Evolutionary conservation across 305 asterid genomes (phyloP).

Genomic region (Monarda citriodora): DNA sequence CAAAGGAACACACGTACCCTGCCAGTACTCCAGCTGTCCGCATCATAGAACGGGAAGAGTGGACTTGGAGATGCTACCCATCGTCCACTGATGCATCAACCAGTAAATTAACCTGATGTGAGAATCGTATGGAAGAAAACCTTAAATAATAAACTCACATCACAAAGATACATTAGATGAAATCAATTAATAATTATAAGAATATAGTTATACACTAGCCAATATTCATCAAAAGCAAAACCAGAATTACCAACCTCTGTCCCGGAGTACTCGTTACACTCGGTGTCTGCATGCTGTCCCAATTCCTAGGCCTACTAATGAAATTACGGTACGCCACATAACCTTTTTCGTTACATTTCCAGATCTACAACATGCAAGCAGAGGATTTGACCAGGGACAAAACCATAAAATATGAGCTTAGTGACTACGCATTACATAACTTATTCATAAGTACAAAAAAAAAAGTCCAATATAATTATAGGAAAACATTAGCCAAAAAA

Average conservation of each 20-base stretch:
- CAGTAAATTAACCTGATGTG: constrained; percentile 96
- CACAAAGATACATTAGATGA: constrained; percentile 23
- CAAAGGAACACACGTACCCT: constrained; percentile 48
- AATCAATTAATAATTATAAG: constrained; percentile 8
- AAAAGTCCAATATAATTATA: not conserved
- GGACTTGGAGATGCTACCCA: constrained; percentile 81
- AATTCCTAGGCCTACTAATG: constrained; percentile 84
- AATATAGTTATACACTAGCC: constrained; percentile 10
- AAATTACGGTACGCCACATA: constrained; percentile 86
- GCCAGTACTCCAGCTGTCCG: constrained; percentile 69
- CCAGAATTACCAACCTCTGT: constrained; percentile 62
- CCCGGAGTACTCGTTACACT: constrained; percentile 88
- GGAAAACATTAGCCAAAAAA: constrained; percentile 6
- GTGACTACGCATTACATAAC: constrained; percentile 15
- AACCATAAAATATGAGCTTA: constrained; percentile 15
- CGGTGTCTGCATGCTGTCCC: constrained; percentile 59
- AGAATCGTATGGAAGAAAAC: constrained; percentile 63
- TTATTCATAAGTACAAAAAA: constrained; percentile 11
- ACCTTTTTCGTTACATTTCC: constrained; percentile 96
- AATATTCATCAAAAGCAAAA: constrained; percentile 29
- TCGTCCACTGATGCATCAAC: constrained; percentile 97
- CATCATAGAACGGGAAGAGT: constrained; percentile 59
- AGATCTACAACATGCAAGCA: constrained; percentile 54
- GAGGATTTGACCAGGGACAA: constrained; percentile 22
- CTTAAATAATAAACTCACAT: constrained; percentile 47